These are phyloP conservation scores for Trichoderma virens DNA, from an alignment of 495 filamentous ascomycete species.

Conservation along the genomic window DNA sequence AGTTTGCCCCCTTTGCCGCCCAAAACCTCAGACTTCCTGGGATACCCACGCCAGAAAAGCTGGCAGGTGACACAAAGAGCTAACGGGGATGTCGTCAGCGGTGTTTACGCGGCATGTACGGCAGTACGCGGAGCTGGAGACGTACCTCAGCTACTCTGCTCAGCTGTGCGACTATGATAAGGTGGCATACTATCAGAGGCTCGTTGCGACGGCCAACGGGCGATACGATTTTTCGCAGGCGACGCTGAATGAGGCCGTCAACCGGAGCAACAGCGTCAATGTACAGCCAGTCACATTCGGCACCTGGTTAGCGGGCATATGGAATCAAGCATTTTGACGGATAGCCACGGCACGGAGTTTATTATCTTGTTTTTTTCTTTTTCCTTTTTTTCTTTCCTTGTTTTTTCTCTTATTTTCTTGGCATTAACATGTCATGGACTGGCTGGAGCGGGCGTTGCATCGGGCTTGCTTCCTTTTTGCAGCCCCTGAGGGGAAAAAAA, in stretches of 20 bases:
- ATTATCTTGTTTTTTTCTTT: neutral
- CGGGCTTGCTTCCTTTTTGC: slow-evolving; percentile 9
- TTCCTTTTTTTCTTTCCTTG: neutral
- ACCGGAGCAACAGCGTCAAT: slow-evolving; percentile 30
- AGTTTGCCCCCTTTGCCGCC: neutral
- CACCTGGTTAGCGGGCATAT: slow-evolving; percentile 41
- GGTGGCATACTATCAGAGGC: slow-evolving; percentile 35
- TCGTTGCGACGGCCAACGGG: slow-evolving; percentile 43
- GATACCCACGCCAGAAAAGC: neutral
- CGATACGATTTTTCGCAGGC: slow-evolving; percentile 38
- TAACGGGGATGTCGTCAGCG: slow-evolving; percentile 22
- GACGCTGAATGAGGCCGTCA: slow-evolving; percentile 36
- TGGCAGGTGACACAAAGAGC: neutral
- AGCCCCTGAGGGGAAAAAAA: neutral
- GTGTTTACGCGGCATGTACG: slow-evolving; percentile 30
- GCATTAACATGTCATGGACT: neutral
- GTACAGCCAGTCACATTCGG: slow-evolving; percentile 37
- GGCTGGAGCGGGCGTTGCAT: neutral
- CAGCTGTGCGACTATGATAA: slow-evolving; percentile 26
- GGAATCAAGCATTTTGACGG: slow-evolving; percentile 19
- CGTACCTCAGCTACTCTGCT: slow-evolving; percentile 32
- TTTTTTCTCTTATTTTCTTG: neutral
- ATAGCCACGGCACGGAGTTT: slow-evolving; percentile 5
- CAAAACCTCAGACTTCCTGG: neutral
- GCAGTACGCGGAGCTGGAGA: slow-evolving; percentile 35